Base-by-base conservation (phyloP, 164 flowering plant genomes). In the Sextonia rubra region DNA sequence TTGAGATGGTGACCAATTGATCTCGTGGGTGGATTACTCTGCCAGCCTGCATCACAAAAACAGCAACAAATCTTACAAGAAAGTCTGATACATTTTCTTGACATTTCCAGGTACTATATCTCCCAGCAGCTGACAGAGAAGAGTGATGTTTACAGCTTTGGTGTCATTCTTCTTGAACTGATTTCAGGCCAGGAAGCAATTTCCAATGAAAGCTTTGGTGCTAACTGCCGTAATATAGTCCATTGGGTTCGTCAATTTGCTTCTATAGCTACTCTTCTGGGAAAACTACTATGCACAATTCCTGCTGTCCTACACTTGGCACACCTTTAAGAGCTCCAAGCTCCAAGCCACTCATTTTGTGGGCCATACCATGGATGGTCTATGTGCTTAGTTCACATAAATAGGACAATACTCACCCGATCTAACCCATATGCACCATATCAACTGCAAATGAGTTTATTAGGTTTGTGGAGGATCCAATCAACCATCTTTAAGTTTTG, bases 61-160 rank as follows among this genome's bases (percentile, higher is more conserved):
- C n/a, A 5, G 20, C 58, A 52, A 20, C 58, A 52, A 52, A 20
- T 4, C 47, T 22, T 65, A 17, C 22, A 30, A 47, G 30, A 24
- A 29, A 24, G 22, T 22, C 22, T 52, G 25, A 52, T 29, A 17
- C 8, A 44, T 56, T 29, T 29, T 49, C n/a, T 66, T 73, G 66
- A 64, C 52, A 26, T 27, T 7, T 48, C 12, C 63, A 95, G 98
- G 88, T 95, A 95, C 78, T 95, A 95, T 73, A 85, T 93, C 77
- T 90, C 99, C 58, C 98, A 95, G 74, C 99, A 91, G 76, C 82
- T 95, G 67, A 95, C 99, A 25, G 97, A 95, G 74, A 95, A 91
- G 85, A 95, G 98, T 60, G 99, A 95, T 74, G 91, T 93, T 11
- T 95, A 93, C 70, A 95, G 99, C 82, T 95, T 95, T 77, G 99